Evolutionary conservation across 2,329 filamentous ascomycete genomes (phyloP).

Genomic region (Botryotinia convoluta): DNA sequence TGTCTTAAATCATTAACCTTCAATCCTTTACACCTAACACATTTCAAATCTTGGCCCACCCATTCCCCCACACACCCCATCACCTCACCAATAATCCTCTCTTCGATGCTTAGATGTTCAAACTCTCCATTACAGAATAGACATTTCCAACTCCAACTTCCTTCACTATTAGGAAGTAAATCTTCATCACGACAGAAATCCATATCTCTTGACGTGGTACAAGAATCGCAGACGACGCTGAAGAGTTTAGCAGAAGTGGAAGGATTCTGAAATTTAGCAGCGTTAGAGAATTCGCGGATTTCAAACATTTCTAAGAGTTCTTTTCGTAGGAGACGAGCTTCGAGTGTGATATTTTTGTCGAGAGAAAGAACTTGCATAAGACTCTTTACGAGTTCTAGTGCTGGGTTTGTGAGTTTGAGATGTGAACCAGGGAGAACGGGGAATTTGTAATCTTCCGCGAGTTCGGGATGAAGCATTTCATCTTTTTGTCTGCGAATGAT

Average conservation of each 20-base stretch:
- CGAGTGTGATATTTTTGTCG: conserved; percentile 85
- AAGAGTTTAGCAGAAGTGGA: conserved; percentile 69
- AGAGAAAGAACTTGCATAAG: conserved; percentile 90
- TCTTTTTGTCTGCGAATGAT: conserved; percentile 85
- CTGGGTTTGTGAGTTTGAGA: conserved; percentile 63
- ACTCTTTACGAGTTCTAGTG: conserved; percentile 86
- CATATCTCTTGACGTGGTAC: conserved; percentile 82
- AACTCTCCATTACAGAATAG: conserved; percentile 72
- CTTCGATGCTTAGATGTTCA: conserved; percentile 78
- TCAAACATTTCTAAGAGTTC: conserved; percentile 89
- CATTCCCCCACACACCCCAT: conserved; percentile 74
- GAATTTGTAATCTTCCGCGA: conserved; percentile 84
- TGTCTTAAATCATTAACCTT: conserved; percentile 93
- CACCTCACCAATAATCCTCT: conserved; percentile 73
- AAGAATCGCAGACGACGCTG: conserved; percentile 83
- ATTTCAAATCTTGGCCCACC: conserved; percentile 88
- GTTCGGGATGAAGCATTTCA: conserved; percentile 84
- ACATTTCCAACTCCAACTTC: conserved; percentile 65
- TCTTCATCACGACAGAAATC: conserved; percentile 91
- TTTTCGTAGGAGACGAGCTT: conserved; percentile 83
- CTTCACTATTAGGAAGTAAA: conserved; percentile 55
- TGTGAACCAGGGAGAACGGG: conserved; percentile 75
- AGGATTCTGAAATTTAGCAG: conserved; percentile 86
- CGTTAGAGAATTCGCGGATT: conserved; percentile 86
- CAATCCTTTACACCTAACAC: conserved; percentile 65